Evolutionary conservation across 345 rosid genomes (phyloP).

Genomic region (Carallia brachiata): DNA sequence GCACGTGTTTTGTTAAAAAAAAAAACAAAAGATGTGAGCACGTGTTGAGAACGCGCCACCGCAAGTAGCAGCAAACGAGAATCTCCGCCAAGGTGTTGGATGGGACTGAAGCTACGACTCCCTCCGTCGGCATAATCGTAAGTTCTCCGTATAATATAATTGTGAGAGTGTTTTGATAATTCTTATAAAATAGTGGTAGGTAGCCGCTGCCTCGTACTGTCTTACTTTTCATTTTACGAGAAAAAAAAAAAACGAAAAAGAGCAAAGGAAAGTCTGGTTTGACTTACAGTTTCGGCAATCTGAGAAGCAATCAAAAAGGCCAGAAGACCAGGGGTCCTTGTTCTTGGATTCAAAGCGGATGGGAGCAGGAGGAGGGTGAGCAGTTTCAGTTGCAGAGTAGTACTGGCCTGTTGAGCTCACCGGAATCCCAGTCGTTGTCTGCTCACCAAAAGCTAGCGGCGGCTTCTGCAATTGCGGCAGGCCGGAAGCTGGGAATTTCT

Average conservation of each 20-base stretch:
- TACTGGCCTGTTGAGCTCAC: constrained; percentile 3
- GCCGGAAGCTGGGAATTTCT: constrained; percentile 2
- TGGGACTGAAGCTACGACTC: no score
- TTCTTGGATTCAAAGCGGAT: constrained; percentile 6
- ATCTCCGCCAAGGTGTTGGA: no score
- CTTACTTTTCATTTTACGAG: no score
- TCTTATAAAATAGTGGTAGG: no score
- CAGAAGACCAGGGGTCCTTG: constrained; percentile 36
- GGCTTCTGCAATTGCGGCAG: background rate
- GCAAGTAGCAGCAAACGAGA: no score
- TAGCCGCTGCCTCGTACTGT: no score
- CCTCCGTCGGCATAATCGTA: no score
- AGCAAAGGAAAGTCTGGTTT: no score
- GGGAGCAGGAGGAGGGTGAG: background rate
- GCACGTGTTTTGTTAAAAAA: background rate
- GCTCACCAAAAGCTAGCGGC: background rate
- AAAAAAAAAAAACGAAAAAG: no score
- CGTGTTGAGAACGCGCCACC: constrained; percentile 10
- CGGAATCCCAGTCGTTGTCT: constrained; percentile 25
- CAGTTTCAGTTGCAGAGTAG: background rate
- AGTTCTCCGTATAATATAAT: no score
- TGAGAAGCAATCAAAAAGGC: constrained; percentile 40
- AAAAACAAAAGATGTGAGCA: background rate
- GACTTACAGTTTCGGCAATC: constrained; percentile 38
- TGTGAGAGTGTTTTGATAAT: no score